These are phyloP conservation scores for Drechslerella dactyloides DNA, from an alignment of 2,329 filamentous ascomycete species.

Conservation along the genomic window DNA sequence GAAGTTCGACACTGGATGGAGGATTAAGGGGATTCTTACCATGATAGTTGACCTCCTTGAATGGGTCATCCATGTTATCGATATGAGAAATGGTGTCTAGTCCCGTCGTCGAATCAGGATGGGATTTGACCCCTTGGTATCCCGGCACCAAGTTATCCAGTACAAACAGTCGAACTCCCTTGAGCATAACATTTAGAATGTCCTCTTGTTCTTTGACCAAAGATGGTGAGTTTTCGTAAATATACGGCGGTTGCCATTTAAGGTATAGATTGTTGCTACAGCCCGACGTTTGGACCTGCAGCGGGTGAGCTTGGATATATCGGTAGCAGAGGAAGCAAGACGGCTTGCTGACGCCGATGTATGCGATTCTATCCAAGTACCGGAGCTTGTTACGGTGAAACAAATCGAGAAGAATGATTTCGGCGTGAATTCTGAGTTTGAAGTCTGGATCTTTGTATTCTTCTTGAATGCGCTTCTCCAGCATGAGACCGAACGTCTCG, in stretches of 20 bases:
- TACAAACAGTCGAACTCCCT: slow-evolving; percentile 7
- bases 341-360: slow-evolving; percentile 30
- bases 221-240: slow-evolving; percentile 3
- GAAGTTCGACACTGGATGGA: too few relatives aligned
- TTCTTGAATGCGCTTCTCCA: neutral
- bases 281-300: slow-evolving; percentile 7
- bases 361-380: neutral
- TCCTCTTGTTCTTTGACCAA: slow-evolving; percentile 10
- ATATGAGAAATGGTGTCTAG: neutral
- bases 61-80: neutral
- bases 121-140: slow-evolving; percentile 1
- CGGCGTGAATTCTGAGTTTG: slow-evolving; percentile 15
- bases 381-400: slow-evolving; percentile 1
- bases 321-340: slow-evolving; percentile 28
- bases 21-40: neutral
- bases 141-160: slow-evolving; percentile 2
- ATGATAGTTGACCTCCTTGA: neutral
- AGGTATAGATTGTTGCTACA: slow-evolving; percentile 36
- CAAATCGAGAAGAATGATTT: slow-evolving; percentile 15
- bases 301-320: slow-evolving; percentile 18
- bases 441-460: slow-evolving; percentile 9
- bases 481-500: neutral
- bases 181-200: slow-evolving; percentile 13
- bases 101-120: slow-evolving; percentile 26
- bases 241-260: slow-evolving; percentile 20